A percentile compares a stretch with the other conserved stretches of the same genome.
These are phyloP conservation scores for Penicillium polonicum DNA, from an alignment of 2,329 filamentous ascomycete species.

Conservation along the genomic window DNA sequence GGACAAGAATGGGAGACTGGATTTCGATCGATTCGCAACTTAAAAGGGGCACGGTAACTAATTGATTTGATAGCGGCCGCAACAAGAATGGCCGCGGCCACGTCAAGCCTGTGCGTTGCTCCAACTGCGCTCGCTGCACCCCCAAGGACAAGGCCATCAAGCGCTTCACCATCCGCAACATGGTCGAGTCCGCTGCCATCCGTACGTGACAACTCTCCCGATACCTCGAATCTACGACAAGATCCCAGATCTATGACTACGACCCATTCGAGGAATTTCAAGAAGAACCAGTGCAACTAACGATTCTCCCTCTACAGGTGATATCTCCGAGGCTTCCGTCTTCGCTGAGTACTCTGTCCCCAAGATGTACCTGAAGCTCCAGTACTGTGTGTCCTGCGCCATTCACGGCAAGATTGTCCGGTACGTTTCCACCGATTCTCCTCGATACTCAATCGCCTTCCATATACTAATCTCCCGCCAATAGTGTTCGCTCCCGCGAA, in stretches of 20 bases:
- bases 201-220: conserved; percentile 64
- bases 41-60: conserved; percentile 17
- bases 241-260: not conserved
- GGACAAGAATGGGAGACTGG: conserved; percentile 23
- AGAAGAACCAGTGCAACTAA: conserved; percentile 8
- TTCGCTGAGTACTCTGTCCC: conserved; percentile 99
- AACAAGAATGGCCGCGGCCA: conserved; percentile 99
- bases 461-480: conserved; percentile 12
- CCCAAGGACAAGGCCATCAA: conserved; percentile 99
- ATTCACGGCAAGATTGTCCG: conserved; percentile 99
- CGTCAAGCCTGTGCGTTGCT: conserved; percentile 98
- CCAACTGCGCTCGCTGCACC: conserved; percentile 84
- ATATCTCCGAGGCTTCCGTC: conserved; percentile 99
- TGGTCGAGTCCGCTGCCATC: conserved; percentile 99
- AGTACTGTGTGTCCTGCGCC: conserved; percentile 99
- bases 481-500: conserved; percentile 91
- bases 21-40: conserved; percentile 11
- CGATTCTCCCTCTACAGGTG: conserved; percentile 61
- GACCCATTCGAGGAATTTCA: not conserved
- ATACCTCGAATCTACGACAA: conserved; percentile 5
- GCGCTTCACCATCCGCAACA: conserved; percentile 99
- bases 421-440: conserved; percentile 61
- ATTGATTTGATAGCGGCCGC: conserved; percentile 67
- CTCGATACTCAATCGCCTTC: not conserved
- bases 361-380: conserved; percentile 99